phyloP scores from a whole-genome alignment of 805 yeast genomes.

The Candida ortonii region DNA sequence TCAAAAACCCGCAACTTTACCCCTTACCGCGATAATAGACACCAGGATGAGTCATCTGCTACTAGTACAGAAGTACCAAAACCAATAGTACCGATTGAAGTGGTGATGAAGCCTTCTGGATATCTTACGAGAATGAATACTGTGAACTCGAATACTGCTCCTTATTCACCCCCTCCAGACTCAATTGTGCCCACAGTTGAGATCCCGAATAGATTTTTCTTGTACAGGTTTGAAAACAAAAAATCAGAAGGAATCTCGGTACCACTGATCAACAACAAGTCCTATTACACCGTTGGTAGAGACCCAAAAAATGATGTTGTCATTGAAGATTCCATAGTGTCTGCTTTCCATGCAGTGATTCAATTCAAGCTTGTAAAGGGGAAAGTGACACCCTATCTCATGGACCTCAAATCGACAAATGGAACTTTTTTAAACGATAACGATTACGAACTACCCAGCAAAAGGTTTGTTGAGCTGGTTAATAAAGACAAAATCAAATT shows the following conservation, averaged over 20 bases:
- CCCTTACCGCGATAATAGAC: neutral
- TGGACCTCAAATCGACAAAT: slow-evolving; percentile 30
- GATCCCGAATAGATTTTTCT: slow-evolving; percentile 12
- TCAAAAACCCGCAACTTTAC: too few species aligned
- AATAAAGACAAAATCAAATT: slow-evolving; percentile 25
- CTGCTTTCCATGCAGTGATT: slow-evolving; percentile 30
- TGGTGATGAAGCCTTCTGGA: slow-evolving; percentile 23
- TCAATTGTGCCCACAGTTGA: slow-evolving; percentile 15
- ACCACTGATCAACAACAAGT: slow-evolving; percentile 22
- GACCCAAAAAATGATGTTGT: slow-evolving; percentile 21
- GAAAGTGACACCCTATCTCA: slow-evolving; percentile 18
- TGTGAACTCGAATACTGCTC: neutral
- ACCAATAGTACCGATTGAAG: slow-evolving; percentile 14
- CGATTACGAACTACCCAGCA: slow-evolving; percentile 23
- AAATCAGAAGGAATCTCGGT: slow-evolving; percentile 14
- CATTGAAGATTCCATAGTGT: slow-evolving; percentile 21
- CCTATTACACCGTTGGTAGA: slow-evolving; percentile 28
- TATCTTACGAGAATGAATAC: slow-evolving; percentile 11
- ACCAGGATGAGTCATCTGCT: neutral
- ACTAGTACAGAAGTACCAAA: neutral
- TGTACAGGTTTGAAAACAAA: slow-evolving; percentile 19
- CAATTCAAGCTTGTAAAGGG: slow-evolving; percentile 23
- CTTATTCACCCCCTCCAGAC: slow-evolving; percentile 23
- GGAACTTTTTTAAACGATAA: slow-evolving; percentile 31
- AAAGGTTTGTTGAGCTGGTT: slow-evolving; percentile 26